Conservation (phyloP, 2,329 filamentous ascomycete species). For the Ophiostoma angusticollis region DNA sequence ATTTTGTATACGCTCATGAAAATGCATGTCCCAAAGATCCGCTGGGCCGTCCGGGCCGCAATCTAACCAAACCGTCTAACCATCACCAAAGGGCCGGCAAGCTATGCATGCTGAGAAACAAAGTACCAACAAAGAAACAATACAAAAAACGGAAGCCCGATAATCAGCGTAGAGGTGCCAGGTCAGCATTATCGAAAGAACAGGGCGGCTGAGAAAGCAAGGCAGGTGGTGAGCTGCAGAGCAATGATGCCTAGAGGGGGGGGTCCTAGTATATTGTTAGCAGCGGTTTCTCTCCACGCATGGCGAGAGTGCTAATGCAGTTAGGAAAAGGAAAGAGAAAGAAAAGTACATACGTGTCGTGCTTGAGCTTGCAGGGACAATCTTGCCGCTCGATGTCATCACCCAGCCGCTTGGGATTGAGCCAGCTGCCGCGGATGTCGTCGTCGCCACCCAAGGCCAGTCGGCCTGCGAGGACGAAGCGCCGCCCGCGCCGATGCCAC, state of each 20-base stretch:
- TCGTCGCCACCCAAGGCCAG: constrained; percentile 54
- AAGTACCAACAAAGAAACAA: too few species aligned
- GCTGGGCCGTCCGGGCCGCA: too few species aligned
- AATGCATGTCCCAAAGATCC: too few species aligned
- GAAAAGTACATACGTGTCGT: constrained; percentile 30
- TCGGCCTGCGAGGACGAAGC: constrained; percentile 45
- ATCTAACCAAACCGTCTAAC: too few species aligned
- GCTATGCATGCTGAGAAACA: too few species aligned
- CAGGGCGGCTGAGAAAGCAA: constrained; percentile 16
- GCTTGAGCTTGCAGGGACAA: constrained; percentile 58
- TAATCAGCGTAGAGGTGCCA: too few species aligned
- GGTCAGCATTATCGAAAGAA: constrained; percentile 1
- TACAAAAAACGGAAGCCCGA: too few species aligned
- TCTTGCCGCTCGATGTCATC: constrained; percentile 66
- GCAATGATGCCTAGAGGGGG: constrained; percentile 37
- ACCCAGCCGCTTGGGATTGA: constrained; percentile 68
- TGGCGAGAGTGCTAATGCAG: too few species aligned
- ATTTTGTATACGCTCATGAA: too few species aligned
- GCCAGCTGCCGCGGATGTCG: constrained; percentile 36
- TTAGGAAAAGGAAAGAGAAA: not conserved
- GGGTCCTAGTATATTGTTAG: too few species aligned
- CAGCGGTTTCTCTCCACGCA: too few species aligned
- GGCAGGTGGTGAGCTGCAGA: constrained; percentile 31
- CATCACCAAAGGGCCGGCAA: too few species aligned
- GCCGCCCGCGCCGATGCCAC: constrained; percentile 47